Base-by-base conservation (phyloP, 805 yeast genomes). In the Candida khao-thaluensis region DNA sequence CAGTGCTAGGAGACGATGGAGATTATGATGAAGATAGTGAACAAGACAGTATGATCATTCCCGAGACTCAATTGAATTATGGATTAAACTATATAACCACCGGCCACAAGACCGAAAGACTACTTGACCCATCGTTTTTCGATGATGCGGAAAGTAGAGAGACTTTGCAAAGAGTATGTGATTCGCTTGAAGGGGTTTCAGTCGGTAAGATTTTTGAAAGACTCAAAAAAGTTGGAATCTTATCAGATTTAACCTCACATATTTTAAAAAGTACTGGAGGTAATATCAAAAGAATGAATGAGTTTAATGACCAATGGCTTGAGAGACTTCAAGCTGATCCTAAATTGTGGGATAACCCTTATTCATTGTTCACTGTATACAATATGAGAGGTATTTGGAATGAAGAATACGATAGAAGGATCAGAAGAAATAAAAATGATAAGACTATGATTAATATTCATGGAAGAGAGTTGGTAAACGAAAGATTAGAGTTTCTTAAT, bases 181-280 rank as follows among this genome's bases (percentile, higher is more conserved):
- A 24, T n/a, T 4, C 2, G 14, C 11, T 11, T n/a, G n/a, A 4
- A 2, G 30, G 17, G 18, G 10, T 3, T 9, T 3, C 37, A 9
- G 11, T 26, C 3, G 37, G 22, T 5, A n/a, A 28, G 11, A 28
- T 48, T 8, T 44, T 46, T 30, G 37, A 33, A 15, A 35, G 27
- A 22, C 45, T 52, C 30, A 31, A 24, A 9, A 26, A 38, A 16
- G n/a, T 51, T n/a, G 54, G 57, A 11, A 42, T 51, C 21, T 45
- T 41, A 15, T 40, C 46, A 2, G 17, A 15, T 15, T 45, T 53
- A 14, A 44, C 50, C 15, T 41, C 49, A 12, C 55, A 52, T 37
- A 44, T 52, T 11, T 32, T 55, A 10, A 49, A 35, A 43, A 29
- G 48, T 12, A 44, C 55, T 1, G 39, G 43, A 34, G 53, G 51